Percentiles rank a stretch among this genome's conserved stretches.
phyloP scores from a whole-genome alignment of 352 stramenopile genomes.

The Bremia lactucae region DNA sequence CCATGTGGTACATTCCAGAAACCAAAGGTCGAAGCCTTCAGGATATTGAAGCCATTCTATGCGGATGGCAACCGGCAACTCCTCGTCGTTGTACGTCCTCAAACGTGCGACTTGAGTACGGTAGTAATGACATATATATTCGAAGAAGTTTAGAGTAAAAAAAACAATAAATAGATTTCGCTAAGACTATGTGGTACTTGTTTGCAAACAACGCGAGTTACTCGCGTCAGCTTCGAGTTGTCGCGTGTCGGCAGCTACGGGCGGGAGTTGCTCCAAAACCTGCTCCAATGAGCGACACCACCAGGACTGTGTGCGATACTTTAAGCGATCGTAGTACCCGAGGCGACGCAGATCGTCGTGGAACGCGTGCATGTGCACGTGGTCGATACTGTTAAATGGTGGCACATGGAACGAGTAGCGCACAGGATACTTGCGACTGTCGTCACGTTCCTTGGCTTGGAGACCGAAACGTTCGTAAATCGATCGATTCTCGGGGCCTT shows the following conservation, averaged over 20 bases:
- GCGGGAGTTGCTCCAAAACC: constrained; percentile 31
- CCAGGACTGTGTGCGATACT: constrained; percentile 76
- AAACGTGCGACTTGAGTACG: constrained; percentile 36
- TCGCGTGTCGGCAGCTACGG: constrained; percentile 7
- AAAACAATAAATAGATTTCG: constrained; percentile 6
- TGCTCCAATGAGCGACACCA: constrained; percentile 76
- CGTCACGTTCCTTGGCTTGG: constrained; percentile 3
- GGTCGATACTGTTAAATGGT: constrained; percentile 83
- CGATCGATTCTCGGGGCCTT: constrained; percentile 1
- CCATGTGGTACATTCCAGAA: constrained; percentile 63
- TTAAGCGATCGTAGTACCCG: constrained; percentile 54
- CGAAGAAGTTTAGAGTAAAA: constrained; percentile 19
- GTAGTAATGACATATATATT: constrained; percentile 16
- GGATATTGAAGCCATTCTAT: constrained; percentile 70
- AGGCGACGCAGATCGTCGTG: constrained; percentile 23
- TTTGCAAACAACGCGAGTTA: no score
- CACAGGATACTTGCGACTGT: constrained; percentile 12
- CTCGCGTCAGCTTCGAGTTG: constrained; percentile 1
- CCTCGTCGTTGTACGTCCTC: constrained; percentile 38
- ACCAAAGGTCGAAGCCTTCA: constrained; percentile 67
- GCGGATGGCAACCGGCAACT: constrained; percentile 61
- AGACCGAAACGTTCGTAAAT: constrained; percentile 1
- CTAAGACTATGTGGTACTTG: constrained; percentile 7
- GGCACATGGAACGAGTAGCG: constrained; percentile 55
- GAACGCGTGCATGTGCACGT: constrained; percentile 84